phyloP scores from a whole-genome alignment of 768 basidiomycete genomes.

The Phanerochaete carnosa region DNA sequence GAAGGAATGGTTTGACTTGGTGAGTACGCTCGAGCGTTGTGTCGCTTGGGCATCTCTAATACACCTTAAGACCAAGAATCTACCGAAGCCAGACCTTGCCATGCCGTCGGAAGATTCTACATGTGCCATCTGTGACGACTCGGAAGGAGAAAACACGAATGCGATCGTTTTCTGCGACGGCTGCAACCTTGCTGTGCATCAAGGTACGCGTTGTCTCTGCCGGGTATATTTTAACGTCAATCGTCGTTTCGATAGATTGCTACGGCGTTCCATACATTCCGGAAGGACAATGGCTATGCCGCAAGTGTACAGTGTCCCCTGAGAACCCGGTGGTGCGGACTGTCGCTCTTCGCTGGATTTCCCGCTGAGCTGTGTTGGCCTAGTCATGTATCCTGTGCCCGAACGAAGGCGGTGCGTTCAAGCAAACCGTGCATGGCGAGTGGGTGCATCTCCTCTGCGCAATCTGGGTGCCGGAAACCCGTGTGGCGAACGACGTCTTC shows the following conservation, averaged over 20 bases:
- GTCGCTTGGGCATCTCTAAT: no score
- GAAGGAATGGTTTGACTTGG: slow-evolving; percentile 98
- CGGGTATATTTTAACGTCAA: not conserved
- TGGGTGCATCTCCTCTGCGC: slow-evolving; percentile 98
- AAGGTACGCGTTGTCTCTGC: slow-evolving; percentile 53
- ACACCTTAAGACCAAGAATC: slow-evolving; percentile 78
- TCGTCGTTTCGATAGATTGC: slow-evolving; percentile 59
- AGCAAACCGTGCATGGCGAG: slow-evolving; percentile 87
- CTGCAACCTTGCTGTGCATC: slow-evolving; percentile 98
- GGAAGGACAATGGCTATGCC: slow-evolving; percentile 98
- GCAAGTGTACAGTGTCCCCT: slow-evolving; percentile 97
- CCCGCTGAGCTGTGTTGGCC: not conserved
- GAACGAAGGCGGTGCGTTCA: slow-evolving; percentile 96
- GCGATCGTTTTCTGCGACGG: slow-evolving; percentile 99
- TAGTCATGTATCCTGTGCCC: slow-evolving; percentile 96
- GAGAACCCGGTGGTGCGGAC: slow-evolving; percentile 87
- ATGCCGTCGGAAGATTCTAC: slow-evolving; percentile 94
- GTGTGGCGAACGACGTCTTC: slow-evolving; percentile 90
- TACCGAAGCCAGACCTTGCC: slow-evolving; percentile 84
- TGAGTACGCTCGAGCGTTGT: slow-evolving; percentile 34
- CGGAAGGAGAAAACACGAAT: slow-evolving; percentile 97
- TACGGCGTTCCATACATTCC: slow-evolving; percentile 99
- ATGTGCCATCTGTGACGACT: slow-evolving; percentile 96
- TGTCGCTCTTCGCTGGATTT: not conserved
- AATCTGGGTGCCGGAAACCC: slow-evolving; percentile 95